Base-by-base conservation (phyloP, 2,329 filamentous ascomycete genomes). In the Fusarium anthophilum region DNA sequence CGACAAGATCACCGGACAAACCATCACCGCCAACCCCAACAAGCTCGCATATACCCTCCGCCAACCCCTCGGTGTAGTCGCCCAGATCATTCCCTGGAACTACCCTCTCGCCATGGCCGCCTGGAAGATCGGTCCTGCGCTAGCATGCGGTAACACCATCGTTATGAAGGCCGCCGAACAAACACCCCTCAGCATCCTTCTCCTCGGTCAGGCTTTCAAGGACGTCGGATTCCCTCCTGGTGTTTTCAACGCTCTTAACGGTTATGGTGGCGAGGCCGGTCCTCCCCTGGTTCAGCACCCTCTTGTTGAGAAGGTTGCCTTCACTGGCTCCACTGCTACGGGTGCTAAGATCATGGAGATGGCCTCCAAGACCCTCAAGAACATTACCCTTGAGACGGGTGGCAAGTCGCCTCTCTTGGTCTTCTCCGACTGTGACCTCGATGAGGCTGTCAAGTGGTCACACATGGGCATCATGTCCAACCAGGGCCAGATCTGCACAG, bases 81-180 rank as follows among this genome's bases (percentile, higher is more conserved):
- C 91, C 77, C 93, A 96, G 82, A 95, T 95, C 79, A 95, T 96
- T 77, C 93, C 93, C 63, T 95, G 93, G 93, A 95, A 95, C 86
- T 95, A 94, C 86, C 93, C 93, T 9, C 85, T 95, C 37, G 88
- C 92, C 77, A 94, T 94, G 92, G 88, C 87, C 81, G 88, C 88
- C 61, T 96, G 94, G 94, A 96, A 96, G 89, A 90, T 93, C 73
- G 91, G 88, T 57, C 92, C 92, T 38, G 92, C 92, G 55, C 85
- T 94, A 75, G 91, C 91, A 67, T 89, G 89, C 57, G 92, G 92
- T 79, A 93, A 93, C 88, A 90, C 87, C 4, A 82, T 94, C 65
- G 88, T 94, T 75, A 82, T 94, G 75, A 94, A 94, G 88, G 89
- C 91, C 10, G 91, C 92, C 55, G 92, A 94, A 84, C 91, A 93